phyloP scores from a whole-genome alignment of 331 rosid species.

The Stylosanthes scabra region DNA sequence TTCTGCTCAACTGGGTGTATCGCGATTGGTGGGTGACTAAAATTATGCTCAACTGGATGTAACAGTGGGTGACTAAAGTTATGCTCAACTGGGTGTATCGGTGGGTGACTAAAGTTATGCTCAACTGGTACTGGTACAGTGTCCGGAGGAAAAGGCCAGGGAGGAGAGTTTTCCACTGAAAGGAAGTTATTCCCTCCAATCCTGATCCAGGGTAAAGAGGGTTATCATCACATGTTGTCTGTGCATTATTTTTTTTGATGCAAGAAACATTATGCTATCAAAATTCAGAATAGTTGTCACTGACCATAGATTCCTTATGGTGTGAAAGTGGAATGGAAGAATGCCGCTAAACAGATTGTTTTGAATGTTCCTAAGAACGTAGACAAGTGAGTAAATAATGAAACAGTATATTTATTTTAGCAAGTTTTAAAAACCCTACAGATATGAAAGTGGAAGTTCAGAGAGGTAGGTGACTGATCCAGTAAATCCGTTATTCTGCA shows the following conservation, averaged over 20 bases:
- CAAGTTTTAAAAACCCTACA: constrained; percentile 42
- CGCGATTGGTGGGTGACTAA: constrained; percentile 51
- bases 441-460: constrained; percentile 74
- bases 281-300: constrained; percentile 31
- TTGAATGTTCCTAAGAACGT: constrained; percentile 66
- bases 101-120: constrained; percentile 57
- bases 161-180: constrained; percentile 35
- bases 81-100: constrained; percentile 33
- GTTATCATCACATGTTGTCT: background rate
- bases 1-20: constrained; percentile 36
- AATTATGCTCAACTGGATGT: constrained; percentile 48
- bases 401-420: background rate
- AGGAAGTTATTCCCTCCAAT: constrained; percentile 69
- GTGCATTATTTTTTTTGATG: constrained; percentile 24
- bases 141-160: constrained; percentile 66
- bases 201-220: constrained; percentile 47
- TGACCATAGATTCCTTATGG: constrained; percentile 78
- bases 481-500: constrained; percentile 77
- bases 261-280: constrained; percentile 1
- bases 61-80: constrained; percentile 59
- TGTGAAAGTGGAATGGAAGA: constrained; percentile 68
- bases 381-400: constrained; percentile 14
- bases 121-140: constrained; percentile 50
- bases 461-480: constrained; percentile 83
- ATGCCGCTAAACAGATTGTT: constrained; percentile 80